Base-by-base conservation (phyloP, 2,329 filamentous ascomycete genomes). In the Aspergillus ibericus region DNA sequence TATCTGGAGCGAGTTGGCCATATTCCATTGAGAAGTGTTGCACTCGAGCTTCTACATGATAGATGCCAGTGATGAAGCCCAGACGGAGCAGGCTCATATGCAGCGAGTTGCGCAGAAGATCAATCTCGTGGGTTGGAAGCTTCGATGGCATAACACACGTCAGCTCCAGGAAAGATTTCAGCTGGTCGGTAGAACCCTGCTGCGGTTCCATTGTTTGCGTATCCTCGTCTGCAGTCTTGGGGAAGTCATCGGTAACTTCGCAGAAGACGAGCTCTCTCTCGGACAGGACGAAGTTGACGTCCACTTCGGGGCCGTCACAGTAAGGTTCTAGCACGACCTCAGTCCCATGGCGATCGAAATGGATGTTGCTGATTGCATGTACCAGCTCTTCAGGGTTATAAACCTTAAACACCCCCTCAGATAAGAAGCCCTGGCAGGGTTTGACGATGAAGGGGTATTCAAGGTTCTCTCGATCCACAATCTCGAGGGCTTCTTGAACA, bases 221-320 rank as follows among this genome's bases (percentile, higher is more conserved):
- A 22, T 38, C 40, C 15, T 15, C 12, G 22, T 63, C 58, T 0
- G 44, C 60, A 9, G 27, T 15, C 32, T 62, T 51, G 8, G 63
- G 63, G 16, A 64, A 58, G 12, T 64, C 54, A 22, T 66, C 62
- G 3, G 32, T 58, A 3, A 61, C 16, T 25, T 66, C 63, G 29
- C 42, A 55, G n/a, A 62, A 62, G 6, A 66, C 35, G 0, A 59
- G 12, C 25, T 66, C 59, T 1, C 58, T 58, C 10, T 67, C 55
- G 5, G 34, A 38, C 3, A 65, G 47, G 3, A 65, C 59, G 20
- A 67, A 53, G 25, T 66, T 65, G 22, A 47, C 48, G n/a, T 65
- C 57, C 1, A 66, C 52, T 49, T 67, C 63, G 0, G 62, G 56
- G 8, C 65, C 61, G 20, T 62, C 56, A 25, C 51, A 50, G 49